A percentile compares a stretch with the other conserved stretches of the same genome.
phyloP scores from a whole-genome alignment of 192 early-diverging fungal genomes.

The Jimgerdemannia flammicorona region DNA sequence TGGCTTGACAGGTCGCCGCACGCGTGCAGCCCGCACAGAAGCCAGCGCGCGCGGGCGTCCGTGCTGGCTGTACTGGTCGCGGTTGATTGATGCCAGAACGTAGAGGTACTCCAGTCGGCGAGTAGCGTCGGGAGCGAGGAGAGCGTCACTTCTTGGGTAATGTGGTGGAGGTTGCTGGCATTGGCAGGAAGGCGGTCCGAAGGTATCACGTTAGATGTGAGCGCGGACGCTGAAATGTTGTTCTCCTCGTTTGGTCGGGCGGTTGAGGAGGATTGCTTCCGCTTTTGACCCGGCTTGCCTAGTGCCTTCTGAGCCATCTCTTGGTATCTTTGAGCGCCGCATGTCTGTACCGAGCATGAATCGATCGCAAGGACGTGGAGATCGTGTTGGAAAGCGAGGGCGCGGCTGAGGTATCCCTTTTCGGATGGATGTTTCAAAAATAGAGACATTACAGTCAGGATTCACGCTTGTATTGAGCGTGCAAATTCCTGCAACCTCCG shows the following conservation, averaged over 20 bases:
- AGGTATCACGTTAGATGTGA: not conserved
- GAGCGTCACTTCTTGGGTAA: slow-evolving; percentile 40
- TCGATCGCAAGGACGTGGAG: slow-evolving; percentile 68
- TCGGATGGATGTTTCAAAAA: not conserved
- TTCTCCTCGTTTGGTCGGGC: not conserved
- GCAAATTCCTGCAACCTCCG: too few species aligned
- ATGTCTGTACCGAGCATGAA: slow-evolving; percentile 64
- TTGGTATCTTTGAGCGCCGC: slow-evolving; percentile 63
- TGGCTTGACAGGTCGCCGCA: slow-evolving; percentile 81
- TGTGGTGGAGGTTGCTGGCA: slow-evolving; percentile 39
- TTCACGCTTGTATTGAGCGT: too few species aligned
- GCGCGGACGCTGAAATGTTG: not conserved
- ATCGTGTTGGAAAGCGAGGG: slow-evolving; percentile 61
- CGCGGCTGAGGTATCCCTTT: slow-evolving; percentile 61
- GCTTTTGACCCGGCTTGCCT: slow-evolving; percentile 16
- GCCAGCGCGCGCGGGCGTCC: slow-evolving; percentile 35
- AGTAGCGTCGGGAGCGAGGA: slow-evolving; percentile 37
- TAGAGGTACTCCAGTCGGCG: slow-evolving; percentile 11
- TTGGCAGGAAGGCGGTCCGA: slow-evolving; percentile 17
- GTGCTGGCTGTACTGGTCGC: not conserved
- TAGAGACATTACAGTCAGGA: not conserved
- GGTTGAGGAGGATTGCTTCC: not conserved
- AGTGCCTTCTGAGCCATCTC: slow-evolving; percentile 44
- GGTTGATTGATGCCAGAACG: not conserved
- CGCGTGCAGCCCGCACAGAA: slow-evolving; percentile 79